phyloP scores from a whole-genome alignment of 2,329 filamentous ascomycete species.

The Fusarium scirpi region DNA sequence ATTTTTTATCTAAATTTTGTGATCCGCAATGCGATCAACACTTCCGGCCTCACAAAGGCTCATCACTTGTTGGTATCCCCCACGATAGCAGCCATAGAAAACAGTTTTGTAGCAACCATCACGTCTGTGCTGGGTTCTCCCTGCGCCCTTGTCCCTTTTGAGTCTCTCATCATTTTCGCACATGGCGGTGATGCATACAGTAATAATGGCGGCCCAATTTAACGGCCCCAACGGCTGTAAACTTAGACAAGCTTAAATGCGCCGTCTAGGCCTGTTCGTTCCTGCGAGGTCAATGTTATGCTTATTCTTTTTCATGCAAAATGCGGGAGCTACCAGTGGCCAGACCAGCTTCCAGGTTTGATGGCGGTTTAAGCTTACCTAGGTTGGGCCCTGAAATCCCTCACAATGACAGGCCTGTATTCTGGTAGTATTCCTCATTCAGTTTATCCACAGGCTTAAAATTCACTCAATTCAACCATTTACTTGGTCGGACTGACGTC shows the following conservation, averaged over 20 bases:
- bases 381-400: not conserved
- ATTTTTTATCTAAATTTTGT: constrained; percentile 1
- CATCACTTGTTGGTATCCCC: not conserved
- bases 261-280: not conserved
- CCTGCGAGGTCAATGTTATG: constrained; percentile 31
- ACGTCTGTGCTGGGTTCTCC: not conserved
- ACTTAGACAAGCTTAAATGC: constrained; percentile 27
- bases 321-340: constrained; percentile 1
- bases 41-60: not conserved
- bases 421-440: not conserved
- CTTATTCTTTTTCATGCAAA: constrained; percentile 26
- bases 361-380: not conserved
- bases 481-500: constrained; percentile 18
- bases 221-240: constrained; percentile 23
- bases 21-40: constrained; percentile 29
- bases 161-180: constrained; percentile 16
- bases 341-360: not conserved
- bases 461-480: not conserved
- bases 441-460: not conserved
- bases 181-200: constrained; percentile 19
- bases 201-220: constrained; percentile 22
- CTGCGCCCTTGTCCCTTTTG: not conserved
- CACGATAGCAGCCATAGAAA: not conserved
- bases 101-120: not conserved
- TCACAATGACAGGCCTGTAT: not conserved